Evolutionary conservation across 768 basidiomycete genomes (phyloP).

Genomic region (Cyclocybe aegerita): DNA sequence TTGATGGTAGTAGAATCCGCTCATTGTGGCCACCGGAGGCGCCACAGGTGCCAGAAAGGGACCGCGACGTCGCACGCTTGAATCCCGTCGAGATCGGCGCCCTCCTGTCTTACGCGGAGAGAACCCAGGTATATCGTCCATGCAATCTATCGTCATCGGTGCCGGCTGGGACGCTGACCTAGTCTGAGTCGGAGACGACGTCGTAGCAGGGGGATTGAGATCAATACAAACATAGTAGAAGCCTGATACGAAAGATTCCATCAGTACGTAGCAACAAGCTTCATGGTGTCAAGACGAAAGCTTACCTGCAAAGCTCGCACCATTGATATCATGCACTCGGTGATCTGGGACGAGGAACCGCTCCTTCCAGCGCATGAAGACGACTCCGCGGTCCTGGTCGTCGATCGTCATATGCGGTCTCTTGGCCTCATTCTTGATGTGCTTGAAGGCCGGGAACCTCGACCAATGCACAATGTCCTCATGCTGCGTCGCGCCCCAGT

Average conservation of each 20-base stretch:
- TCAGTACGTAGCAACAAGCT: conserved; percentile 8
- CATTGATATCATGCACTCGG: conserved; percentile 89
- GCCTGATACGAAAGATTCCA: conserved; percentile 42
- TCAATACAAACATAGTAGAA: conserved; percentile 97
- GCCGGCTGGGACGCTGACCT: conserved; percentile 21
- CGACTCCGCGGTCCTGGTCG: conserved; percentile 73
- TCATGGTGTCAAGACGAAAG: conserved; percentile 10
- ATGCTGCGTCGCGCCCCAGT: conserved; percentile 88
- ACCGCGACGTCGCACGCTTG: conserved; percentile 48
- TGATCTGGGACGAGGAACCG: conserved; percentile 95
- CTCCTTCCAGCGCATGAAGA: conserved; percentile 98
- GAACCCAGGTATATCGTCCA: conserved; percentile 15
- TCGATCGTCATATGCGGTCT: conserved; percentile 76
- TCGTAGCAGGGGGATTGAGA: conserved; percentile 65
- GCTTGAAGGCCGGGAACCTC: conserved; percentile 87
- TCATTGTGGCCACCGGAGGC: conserved; percentile 71
- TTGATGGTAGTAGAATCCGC: conserved; percentile 91
- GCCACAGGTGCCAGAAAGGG: conserved; percentile 47
- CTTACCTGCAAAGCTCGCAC: conserved; percentile 92
- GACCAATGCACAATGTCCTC: conserved; percentile 96
- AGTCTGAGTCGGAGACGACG: conserved; percentile 26
- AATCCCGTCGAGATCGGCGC: conserved; percentile 41
- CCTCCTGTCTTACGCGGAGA: conserved; percentile 33
- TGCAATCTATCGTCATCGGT: conserved; percentile 12
- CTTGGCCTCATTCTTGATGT: conserved; percentile 77